A percentile compares a stretch with the other conserved stretches of the same genome.
Evolutionary conservation across 129 eudicot species (phyloP).

Genomic region (Heracleum sosnowskyi): DNA sequence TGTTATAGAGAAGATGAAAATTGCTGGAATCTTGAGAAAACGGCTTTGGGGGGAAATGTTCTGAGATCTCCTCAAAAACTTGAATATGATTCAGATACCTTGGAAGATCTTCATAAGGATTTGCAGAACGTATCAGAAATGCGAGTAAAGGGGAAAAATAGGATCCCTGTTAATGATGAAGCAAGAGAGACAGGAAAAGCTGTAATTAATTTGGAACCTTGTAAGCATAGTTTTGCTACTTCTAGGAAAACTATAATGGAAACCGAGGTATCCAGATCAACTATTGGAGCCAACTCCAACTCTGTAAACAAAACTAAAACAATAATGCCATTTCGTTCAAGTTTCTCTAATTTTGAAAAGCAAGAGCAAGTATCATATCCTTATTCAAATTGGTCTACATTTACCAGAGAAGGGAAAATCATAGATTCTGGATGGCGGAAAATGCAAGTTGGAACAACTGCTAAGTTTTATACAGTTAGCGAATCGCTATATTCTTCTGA

Average conservation of each 20-base stretch:
- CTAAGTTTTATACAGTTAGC: slow-evolving; percentile 16
- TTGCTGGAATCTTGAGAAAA: slow-evolving; percentile 7
- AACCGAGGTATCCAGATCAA: slow-evolving; percentile 11
- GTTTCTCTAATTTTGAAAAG: neutral
- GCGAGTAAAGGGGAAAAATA: slow-evolving; percentile 12
- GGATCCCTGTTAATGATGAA: neutral
- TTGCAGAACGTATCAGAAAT: slow-evolving; percentile 11
- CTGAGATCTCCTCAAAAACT: slow-evolving; percentile 31
- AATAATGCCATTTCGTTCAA: slow-evolving; percentile 8
- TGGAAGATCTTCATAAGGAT: slow-evolving; percentile 11
- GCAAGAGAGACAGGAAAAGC: neutral
- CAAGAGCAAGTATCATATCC: neutral
- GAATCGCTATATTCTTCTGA: slow-evolving; percentile 15
- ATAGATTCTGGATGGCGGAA: slow-evolving; percentile 30
- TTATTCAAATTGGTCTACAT: slow-evolving; percentile 7
- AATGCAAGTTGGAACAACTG: slow-evolving; percentile 13
- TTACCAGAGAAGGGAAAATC: slow-evolving; percentile 27
- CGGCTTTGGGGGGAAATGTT: neutral
- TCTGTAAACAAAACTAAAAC: neutral
- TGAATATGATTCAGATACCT: slow-evolving; percentile 14
- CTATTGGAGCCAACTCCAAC: slow-evolving; percentile 5
- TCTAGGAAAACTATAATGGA: neutral
- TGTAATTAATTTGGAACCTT: neutral
- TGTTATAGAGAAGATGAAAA: neutral
- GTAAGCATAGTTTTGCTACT: neutral